Evolutionary conservation across 1,139 yeast species (phyloP), one percentile per base, ranked within the genome.

Genomic region (Magnusiomyces magnusii): DNA sequence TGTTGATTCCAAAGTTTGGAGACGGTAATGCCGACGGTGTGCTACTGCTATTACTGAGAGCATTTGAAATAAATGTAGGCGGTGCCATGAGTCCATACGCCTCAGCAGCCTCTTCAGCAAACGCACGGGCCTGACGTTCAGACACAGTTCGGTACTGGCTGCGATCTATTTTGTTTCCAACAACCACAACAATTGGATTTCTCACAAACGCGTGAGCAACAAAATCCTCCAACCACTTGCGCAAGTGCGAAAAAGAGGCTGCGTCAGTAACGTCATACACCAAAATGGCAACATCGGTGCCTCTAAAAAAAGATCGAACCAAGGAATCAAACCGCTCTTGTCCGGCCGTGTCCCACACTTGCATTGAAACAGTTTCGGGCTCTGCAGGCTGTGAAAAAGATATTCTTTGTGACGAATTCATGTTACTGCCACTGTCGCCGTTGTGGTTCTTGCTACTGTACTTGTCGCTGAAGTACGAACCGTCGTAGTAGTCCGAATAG

Each of bases 331-430:
- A 93, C 68, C 99, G 82, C 75, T 93, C 99, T 76, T 93, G 99
- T 31, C 99, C 99, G 5, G 99, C 99, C 47, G 99, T 93, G 74
- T 93, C 99, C 99, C 99, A 93, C 51, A 93, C 91, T 75, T 93
- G 99, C 70, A 93, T 81, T 76, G 93, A 93, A 75, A 95, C 88
- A 67, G 87, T 86, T 75, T 89, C 88, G 61, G 49, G 25, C 27
- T 44, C 49, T 3, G 49, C 49, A 9, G 49, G n/a, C n/a, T 44
- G 49, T 7, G 49, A 44, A 23, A 44, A 44, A 3, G 49, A 44
- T 7, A 27, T 10, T 39, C 44, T 10, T 39, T 39, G 44, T 3
- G n/a, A 39, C 5, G n/a, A n/a, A n/a, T n/a, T n/a, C 21, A 34
- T 24, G 34, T n/a, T n/a, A n/a, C n/a, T n/a, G n/a, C n/a, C n/a